Conservation (phyloP, 345 rosid species). For the Rhodamnia rubescens region DNA sequence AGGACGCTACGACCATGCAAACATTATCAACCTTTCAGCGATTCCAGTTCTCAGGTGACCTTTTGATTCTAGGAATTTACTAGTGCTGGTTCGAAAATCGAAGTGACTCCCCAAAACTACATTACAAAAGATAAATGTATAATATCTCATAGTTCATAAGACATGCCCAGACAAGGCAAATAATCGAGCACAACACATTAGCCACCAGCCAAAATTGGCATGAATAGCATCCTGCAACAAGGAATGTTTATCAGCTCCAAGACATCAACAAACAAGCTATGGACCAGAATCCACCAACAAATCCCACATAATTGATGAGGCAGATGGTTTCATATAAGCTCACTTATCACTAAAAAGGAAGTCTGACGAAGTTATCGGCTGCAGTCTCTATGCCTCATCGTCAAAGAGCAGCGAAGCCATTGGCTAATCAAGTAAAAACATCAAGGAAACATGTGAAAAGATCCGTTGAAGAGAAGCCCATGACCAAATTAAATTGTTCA, state of each 20-base stretch:
- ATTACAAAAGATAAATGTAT: neutral
- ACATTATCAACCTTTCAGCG: neutral
- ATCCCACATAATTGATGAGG: neutral
- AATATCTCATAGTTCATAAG: neutral
- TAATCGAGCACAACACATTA: neutral
- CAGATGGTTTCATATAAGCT: neutral
- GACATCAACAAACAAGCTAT: neutral
- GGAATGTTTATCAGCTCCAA: neutral
- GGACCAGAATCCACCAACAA: neutral
- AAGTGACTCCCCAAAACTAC: neutral
- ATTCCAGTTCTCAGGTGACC: neutral
- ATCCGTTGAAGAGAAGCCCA: constrained; percentile 12
- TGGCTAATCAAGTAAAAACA: constrained; percentile 2
- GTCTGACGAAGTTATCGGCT: neutral
- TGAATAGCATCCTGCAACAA: neutral
- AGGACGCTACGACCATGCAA: neutral
- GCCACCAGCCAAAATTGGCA: neutral
- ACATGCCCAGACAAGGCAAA: neutral
- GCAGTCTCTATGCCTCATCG: neutral
- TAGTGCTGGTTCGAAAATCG: neutral
- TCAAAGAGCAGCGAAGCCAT: neutral
- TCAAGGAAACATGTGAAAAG: constrained; percentile 6
- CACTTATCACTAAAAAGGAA: neutral
- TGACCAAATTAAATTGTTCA: constrained; percentile 13
- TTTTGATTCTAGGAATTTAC: neutral